phyloP scores from a whole-genome alignment of 768 basidiomycete species.

The Collybia nuda region DNA sequence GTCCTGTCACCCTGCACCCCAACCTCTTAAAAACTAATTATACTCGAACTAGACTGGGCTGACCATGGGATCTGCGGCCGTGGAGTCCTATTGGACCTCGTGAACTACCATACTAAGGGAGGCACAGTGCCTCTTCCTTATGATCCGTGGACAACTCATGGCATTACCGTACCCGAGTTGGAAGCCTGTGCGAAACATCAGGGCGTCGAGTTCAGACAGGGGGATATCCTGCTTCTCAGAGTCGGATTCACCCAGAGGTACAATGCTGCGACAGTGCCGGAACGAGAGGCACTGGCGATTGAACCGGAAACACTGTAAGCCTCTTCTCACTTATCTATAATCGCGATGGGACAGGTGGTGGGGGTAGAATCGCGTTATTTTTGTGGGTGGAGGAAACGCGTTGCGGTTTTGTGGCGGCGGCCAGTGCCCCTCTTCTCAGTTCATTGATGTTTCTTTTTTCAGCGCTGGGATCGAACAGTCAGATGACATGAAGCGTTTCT shows the following conservation, averaged over 20 bases:
- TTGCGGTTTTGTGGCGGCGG: not conserved
- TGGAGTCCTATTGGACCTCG: slow-evolving; percentile 66
- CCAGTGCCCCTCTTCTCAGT: not conserved
- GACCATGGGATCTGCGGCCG: slow-evolving; percentile 70
- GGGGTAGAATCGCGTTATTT: not conserved
- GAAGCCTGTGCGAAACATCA: slow-evolving; percentile 58
- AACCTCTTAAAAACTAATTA: not conserved
- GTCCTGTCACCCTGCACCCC: not conserved
- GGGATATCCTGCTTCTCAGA: slow-evolving; percentile 61
- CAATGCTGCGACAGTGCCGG: slow-evolving; percentile 37
- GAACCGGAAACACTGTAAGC: slow-evolving; percentile 56
- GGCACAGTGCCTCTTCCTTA: slow-evolving; percentile 44
- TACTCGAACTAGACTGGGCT: slow-evolving; percentile 54
- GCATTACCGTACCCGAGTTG: slow-evolving; percentile 52
- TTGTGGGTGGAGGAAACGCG: not conserved
- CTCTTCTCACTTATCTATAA: not conserved
- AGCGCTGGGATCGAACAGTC: slow-evolving; percentile 71
- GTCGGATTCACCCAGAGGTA: slow-evolving; percentile 66
- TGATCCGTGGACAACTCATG: slow-evolving; percentile 60
- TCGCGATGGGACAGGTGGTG: too few species aligned
- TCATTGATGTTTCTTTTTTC: slow-evolving; percentile 1
- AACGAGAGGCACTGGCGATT: slow-evolving; percentile 38
- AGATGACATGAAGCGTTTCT: slow-evolving; percentile 69
- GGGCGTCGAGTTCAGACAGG: slow-evolving; percentile 56
- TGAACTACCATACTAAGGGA: slow-evolving; percentile 46